phyloP scores from a whole-genome alignment of 805 yeast genomes.

The Starmerella floris region DNA sequence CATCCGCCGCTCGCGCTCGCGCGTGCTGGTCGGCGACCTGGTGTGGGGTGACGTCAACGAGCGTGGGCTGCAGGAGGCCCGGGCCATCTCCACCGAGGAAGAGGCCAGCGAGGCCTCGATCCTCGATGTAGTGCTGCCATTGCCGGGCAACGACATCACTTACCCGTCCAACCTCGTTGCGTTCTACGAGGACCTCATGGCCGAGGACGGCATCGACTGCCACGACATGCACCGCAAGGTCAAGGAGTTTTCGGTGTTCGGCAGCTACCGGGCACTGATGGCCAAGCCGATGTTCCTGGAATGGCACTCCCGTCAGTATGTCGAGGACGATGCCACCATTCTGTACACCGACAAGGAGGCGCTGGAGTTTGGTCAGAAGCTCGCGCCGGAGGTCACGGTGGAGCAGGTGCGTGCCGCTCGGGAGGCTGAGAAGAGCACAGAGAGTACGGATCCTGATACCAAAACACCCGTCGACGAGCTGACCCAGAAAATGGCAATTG shows the following conservation, averaged over 20 bases:
- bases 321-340: conserved; percentile 52
- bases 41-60: conserved; percentile 24
- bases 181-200: conserved; percentile 60
- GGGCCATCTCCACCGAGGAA: conserved; percentile 64
- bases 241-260: conserved; percentile 81
- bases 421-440: too few species aligned
- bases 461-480: not conserved
- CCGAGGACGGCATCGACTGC: conserved; percentile 69
- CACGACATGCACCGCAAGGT: conserved; percentile 70
- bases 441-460: conserved; percentile 10
- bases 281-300: conserved; percentile 52
- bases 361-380: conserved; percentile 21
- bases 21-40: conserved; percentile 17
- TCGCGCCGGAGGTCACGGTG: conserved; percentile 10
- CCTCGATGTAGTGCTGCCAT: conserved; percentile 81
- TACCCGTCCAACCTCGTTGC: conserved; percentile 64
- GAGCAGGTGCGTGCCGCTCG: too few species aligned
- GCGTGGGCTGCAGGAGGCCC: conserved; percentile 51
- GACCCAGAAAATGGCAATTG: conserved; percentile 46
- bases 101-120: conserved; percentile 46
- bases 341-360: conserved; percentile 67
- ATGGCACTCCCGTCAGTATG: conserved; percentile 49
- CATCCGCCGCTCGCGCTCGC: conserved; percentile 40
- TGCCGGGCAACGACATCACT: conserved; percentile 86
- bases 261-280: conserved; percentile 68